These are phyloP conservation scores for Dipodascopsis uninucleata DNA, from an alignment of 805 yeast genomes.

Conservation along the genomic window DNA sequence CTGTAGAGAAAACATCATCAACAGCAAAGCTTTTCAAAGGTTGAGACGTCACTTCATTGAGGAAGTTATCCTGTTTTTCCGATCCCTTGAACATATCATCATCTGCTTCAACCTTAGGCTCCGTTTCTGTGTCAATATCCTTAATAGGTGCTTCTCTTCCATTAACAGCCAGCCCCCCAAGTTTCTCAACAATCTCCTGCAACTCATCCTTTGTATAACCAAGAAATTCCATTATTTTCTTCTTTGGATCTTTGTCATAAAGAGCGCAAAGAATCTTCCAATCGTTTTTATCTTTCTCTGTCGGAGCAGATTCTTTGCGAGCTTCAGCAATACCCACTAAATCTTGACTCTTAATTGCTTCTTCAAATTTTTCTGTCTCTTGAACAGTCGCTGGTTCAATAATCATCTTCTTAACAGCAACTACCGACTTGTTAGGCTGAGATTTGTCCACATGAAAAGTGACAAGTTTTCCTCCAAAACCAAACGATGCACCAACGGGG, in stretches of 20 bases:
- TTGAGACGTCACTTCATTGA: conserved; percentile 10
- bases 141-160: conserved; percentile 18
- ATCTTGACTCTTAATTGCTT: conserved; percentile 56
- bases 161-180: conserved; percentile 19
- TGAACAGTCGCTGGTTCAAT: conserved; percentile 35
- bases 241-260: conserved; percentile 35
- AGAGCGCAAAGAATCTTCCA: conserved; percentile 37
- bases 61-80: conserved; percentile 29
- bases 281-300: conserved; percentile 33
- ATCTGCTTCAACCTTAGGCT: conserved; percentile 25
- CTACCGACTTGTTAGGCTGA: conserved; percentile 18
- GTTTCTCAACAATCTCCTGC: conserved; percentile 18
- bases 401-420: conserved; percentile 44
- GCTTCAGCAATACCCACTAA: conserved; percentile 53
- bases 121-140: conserved; percentile 26
- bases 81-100: conserved; percentile 41
- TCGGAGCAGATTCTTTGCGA: conserved; percentile 41
- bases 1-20: conserved; percentile 26
- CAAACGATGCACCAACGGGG: conserved; percentile 74
- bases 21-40: background rate
- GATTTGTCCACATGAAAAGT: conserved; percentile 11
- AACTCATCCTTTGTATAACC: conserved; percentile 20
- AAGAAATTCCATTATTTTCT: conserved; percentile 28
- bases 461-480: conserved; percentile 87
- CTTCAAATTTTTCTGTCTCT: conserved; percentile 41